Evolutionary conservation across 139 green algal genomes (phyloP).

Genomic region (Auxenochlorella pyrenoidosa): DNA sequence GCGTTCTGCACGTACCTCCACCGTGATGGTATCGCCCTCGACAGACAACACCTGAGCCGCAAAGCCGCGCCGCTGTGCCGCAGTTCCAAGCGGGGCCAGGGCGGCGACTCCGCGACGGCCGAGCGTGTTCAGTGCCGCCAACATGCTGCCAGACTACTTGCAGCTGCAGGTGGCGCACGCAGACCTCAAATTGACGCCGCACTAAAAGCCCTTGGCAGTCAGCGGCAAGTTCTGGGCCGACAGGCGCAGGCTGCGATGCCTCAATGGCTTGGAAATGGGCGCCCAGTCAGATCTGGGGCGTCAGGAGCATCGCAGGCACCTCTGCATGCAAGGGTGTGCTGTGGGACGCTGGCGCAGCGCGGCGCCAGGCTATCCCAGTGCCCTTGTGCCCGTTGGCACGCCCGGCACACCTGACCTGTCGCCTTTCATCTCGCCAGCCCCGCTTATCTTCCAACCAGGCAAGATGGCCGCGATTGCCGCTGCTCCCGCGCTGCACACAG

Average conservation of each 20-base stretch:
- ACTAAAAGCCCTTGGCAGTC: background rate
- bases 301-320: no score
- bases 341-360: no score
- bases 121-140: background rate
- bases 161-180: background rate
- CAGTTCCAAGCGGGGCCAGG: background rate
- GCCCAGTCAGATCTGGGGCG: no score
- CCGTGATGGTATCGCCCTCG: conserved; percentile 41
- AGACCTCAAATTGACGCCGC: background rate
- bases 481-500: background rate
- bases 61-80: conserved; percentile 8
- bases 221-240: background rate
- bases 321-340: no score
- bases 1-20: conserved; percentile 27
- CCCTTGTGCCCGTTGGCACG: background rate
- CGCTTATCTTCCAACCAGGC: background rate
- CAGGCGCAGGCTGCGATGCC: background rate
- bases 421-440: background rate
- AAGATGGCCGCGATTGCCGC: conserved; percentile 21
- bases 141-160: background rate
- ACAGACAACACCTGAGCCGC: background rate
- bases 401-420: background rate
- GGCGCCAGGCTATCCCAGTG: no score
- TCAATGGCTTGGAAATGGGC: no score
- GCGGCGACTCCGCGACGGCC: background rate